A percentile compares a stretch with the other conserved stretches of the same genome.
phyloP scores from a whole-genome alignment of 129 eudicot species.

The Apium graveolens region DNA sequence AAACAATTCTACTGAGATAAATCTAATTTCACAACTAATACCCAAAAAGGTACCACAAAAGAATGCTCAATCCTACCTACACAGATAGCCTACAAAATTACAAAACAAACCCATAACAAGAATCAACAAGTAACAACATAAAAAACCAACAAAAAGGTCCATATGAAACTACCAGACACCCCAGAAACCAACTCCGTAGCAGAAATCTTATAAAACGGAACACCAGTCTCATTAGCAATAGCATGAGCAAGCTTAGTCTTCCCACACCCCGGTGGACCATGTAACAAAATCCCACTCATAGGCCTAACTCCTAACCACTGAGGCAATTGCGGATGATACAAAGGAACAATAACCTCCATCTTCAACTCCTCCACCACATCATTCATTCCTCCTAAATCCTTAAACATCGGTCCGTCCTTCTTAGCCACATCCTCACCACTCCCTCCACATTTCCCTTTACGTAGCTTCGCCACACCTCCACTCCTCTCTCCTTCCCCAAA shows the following conservation, averaged over 20 bases:
- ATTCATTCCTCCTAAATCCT: conserved; percentile 84
- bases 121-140: neutral
- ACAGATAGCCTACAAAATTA: neutral
- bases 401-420: conserved; percentile 55
- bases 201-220: conserved; percentile 76
- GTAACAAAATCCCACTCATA: conserved; percentile 64
- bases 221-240: conserved; percentile 83
- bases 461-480: conserved; percentile 13
- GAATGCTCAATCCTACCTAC: neutral
- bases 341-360: conserved; percentile 76
- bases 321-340: conserved; percentile 56
- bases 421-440: conserved; percentile 17
- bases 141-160: neutral
- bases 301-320: conserved; percentile 58
- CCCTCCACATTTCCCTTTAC: conserved; percentile 10
- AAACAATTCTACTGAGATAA: too few species aligned
- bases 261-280: conserved; percentile 99
- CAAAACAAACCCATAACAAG: neutral
- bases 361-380: conserved; percentile 59
- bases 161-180: conserved; percentile 51
- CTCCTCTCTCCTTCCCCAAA: conserved; percentile 19
- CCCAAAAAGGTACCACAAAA: neutral
- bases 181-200: conserved; percentile 97
- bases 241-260: conserved; percentile 92
- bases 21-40: neutral